Evolutionary conservation across 1,139 yeast genomes (phyloP), one percentile per base, ranked within the genome.

Genomic region (Scheffersomyces illinoinensis): DNA sequence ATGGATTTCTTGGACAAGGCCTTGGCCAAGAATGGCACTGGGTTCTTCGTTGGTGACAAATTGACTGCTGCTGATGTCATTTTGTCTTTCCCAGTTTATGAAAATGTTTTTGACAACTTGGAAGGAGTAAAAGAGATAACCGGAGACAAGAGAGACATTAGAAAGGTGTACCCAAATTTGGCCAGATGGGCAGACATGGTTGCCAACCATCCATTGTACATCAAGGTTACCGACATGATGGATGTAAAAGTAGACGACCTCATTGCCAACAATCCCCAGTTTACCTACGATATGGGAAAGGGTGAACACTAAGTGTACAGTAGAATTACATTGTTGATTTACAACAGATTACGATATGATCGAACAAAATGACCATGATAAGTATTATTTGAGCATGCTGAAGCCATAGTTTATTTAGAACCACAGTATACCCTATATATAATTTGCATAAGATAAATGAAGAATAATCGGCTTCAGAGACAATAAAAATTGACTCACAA

Each of bases 51-150:
- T 12, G 87, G 87, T 2, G 78, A 83, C 59, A 77, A 77, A 60
- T 72, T 87, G 56, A 77, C 87, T 0, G 90, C 80, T 2, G 91
- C 91, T 2, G 92, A 88, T 66, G 76, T 88, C 54, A 79, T 85
- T 23, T 68, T 84, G 57, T 75, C 78, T 23, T 84, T 79, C 71
- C 85, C 85, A 0, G 61, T 79, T 26, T 61, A 57, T 60, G 84
- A 79, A 62, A 79, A 78, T 59, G 64, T 78, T 2, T 79, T 79
- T 62, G 82, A 79, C 62, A 79, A 79, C 61, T 77, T 74, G 59
- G 73, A 66, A 2, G 81, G 78, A 1, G 75, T 77, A 3, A 66
- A 66, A 56, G 77, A 76, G 50, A 70, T 76, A 20, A 72, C 78
- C 3, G 76, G 76, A 7, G 77, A 74, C 46, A 77, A 77, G 56